Evolutionary conservation across 2,329 filamentous ascomycete genomes (phyloP).

Genomic region (Elsinoe necatrix): DNA sequence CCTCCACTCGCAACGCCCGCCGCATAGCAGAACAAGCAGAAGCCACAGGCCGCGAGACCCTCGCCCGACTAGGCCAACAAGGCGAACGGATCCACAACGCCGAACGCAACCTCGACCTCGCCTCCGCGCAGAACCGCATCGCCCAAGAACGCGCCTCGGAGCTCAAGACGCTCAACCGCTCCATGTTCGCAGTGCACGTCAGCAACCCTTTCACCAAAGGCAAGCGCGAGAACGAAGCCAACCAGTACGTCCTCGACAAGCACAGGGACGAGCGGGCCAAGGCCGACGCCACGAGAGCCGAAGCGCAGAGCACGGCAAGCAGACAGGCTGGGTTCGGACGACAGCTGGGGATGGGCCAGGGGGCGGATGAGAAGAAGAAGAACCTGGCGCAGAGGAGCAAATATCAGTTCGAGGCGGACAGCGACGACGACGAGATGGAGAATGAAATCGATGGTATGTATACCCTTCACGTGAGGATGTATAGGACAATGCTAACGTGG

Average conservation of each 20-base stretch:
- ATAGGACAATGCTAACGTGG: slow-evolving; percentile 18
- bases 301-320: slow-evolving; percentile 47
- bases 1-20: slow-evolving; percentile 62
- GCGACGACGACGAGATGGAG: slow-evolving; percentile 56
- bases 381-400: slow-evolving; percentile 57
- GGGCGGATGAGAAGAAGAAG: slow-evolving; percentile 42
- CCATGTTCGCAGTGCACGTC: slow-evolving; percentile 65
- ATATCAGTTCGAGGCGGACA: slow-evolving; percentile 72
- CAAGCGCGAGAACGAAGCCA: slow-evolving; percentile 49
- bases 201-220: slow-evolving; percentile 55
- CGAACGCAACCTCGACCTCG: slow-evolving; percentile 73
- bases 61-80: slow-evolving; percentile 66
- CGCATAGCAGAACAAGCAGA: slow-evolving; percentile 60
- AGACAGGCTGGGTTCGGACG: slow-evolving; percentile 57
- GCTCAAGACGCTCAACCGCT: slow-evolving; percentile 74
- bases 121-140: slow-evolving; percentile 60
- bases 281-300: slow-evolving; percentile 48
- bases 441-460: slow-evolving; percentile 35
- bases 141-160: slow-evolving; percentile 75
- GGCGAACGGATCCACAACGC: slow-evolving; percentile 74
- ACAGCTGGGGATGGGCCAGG: slow-evolving; percentile 39
- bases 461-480: not conserved
- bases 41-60: slow-evolving; percentile 61
- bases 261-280: slow-evolving; percentile 49
- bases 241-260: slow-evolving; percentile 61